These are phyloP conservation scores for Pholiota molesta DNA, from an alignment of 768 basidiomycete genomes.

Conservation along the genomic window DNA sequence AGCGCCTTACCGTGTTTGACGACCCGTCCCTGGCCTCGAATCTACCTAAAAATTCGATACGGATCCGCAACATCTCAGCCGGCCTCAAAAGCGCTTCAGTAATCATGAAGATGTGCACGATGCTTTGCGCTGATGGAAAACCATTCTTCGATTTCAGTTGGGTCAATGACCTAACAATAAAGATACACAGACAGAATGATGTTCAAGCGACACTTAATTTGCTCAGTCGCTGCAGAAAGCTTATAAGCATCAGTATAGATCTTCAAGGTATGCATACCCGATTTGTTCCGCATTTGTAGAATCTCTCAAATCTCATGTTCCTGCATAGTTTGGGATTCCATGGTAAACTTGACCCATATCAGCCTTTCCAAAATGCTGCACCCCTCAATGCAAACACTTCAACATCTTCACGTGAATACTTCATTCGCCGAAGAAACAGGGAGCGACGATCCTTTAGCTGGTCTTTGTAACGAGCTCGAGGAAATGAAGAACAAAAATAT, in stretches of 20 bases:
- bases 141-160: constrained; percentile 10
- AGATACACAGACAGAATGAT: background rate
- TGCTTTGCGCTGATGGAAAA: constrained; percentile 1
- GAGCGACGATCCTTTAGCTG: constrained; percentile 3
- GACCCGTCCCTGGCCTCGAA: background rate
- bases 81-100: background rate
- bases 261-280: background rate
- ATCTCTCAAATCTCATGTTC: background rate
- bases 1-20: background rate
- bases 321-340: background rate
- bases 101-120: background rate
- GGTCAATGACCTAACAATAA: background rate
- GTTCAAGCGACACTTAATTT: background rate
- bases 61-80: background rate
- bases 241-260: background rate
- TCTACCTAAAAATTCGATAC: background rate
- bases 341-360: background rate
- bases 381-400: constrained; percentile 1
- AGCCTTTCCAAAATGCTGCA: background rate
- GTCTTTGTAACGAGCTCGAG: constrained; percentile 10
- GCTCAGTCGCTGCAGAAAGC: background rate
- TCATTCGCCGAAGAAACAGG: background rate
- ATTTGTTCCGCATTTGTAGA: background rate
- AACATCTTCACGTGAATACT: background rate
- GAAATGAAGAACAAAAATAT: constrained; percentile 1